Conservation (phyloP, 2,329 filamentous ascomycete genomes). For the Talaromyces islandicus region DNA sequence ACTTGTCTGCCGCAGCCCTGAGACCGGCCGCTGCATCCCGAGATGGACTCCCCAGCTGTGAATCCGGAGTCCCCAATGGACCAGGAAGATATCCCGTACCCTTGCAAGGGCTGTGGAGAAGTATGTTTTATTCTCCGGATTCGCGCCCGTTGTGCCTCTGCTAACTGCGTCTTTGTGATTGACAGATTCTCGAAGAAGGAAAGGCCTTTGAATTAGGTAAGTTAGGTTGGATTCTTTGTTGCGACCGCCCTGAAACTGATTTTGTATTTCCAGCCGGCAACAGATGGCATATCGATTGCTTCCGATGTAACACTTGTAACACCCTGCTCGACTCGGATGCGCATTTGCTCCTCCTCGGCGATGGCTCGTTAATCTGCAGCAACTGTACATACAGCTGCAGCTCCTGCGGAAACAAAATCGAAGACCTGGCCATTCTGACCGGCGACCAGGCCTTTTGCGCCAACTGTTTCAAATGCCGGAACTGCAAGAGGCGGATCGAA, state of each 20-base stretch:
- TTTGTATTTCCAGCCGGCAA: constrained; percentile 65
- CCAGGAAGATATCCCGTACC: constrained; percentile 71
- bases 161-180: constrained; percentile 12
- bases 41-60: constrained; percentile 49
- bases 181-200: constrained; percentile 91
- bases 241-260: constrained; percentile 18
- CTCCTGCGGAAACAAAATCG: constrained; percentile 94
- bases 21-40: background rate
- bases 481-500: constrained; percentile 98
- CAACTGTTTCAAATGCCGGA: constrained; percentile 92
- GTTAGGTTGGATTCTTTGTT: constrained; percentile 22
- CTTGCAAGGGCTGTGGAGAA: constrained; percentile 90
- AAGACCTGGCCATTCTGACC: constrained; percentile 93
- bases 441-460: constrained; percentile 98
- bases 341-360: constrained; percentile 91
- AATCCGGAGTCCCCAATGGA: constrained; percentile 62
- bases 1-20: background rate
- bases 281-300: constrained; percentile 98
- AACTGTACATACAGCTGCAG: constrained; percentile 99
- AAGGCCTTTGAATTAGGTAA: constrained; percentile 96
- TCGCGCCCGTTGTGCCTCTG: background rate
- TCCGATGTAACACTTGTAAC: constrained; percentile 91
- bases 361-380: constrained; percentile 97
- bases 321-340: constrained; percentile 97
- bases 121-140: constrained; percentile 42